Base-by-base conservation (phyloP, 257 asterid species). In the Catharanthus roseus region DNA sequence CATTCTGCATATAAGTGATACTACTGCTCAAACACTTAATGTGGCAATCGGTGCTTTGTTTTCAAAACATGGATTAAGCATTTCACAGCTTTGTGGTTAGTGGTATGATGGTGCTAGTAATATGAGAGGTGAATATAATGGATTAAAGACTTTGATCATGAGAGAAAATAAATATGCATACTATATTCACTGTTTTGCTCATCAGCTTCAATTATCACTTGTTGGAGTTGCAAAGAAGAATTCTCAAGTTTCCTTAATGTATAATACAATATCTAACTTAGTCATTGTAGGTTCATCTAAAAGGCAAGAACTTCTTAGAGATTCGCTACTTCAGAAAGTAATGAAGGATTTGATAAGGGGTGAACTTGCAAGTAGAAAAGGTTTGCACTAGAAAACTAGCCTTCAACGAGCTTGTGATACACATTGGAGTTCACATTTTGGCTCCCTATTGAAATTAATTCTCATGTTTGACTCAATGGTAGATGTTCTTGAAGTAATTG, bases 401-500 rank as follows among this genome's bases (percentile, higher is more conserved):
- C 65, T 58, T 13, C 65, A 58, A 58, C 12, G 65, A 28, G 65
- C 65, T n/a, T 6, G 16, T 58, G 65, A 58, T 58, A 24, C 65
- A 58, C 12, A 0, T 0, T 58, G 65, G 65, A n/a, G 1, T 29
- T 58, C 65, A 58, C 38, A 58, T 29, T 26, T 1, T 58, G 29
- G 6, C 6, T 58, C 39, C 0, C 3, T 56, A 56, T 56, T 56
- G 28, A 21, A 39, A 39, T n/a, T 39, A 10, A 39, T 39, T 39
- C 1, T 39, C 44, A 39, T 39, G 44, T 39, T 39, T 3, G 44
- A 39, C 10, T 39, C 0, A 28, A 4, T 61, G 34, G 31, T 61
- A 6, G 42, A 61, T 26, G 67, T 61, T 61, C 67, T 61, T 61
- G 0, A 29, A 29, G 31, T 61, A 3, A 10, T 51, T 5, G 56